A percentile compares a stretch with the other conserved stretches of the same genome.
Evolutionary conservation across 2,329 filamentous ascomycete genomes (phyloP).

Genomic region (Zasmidium citrigriseum): DNA sequence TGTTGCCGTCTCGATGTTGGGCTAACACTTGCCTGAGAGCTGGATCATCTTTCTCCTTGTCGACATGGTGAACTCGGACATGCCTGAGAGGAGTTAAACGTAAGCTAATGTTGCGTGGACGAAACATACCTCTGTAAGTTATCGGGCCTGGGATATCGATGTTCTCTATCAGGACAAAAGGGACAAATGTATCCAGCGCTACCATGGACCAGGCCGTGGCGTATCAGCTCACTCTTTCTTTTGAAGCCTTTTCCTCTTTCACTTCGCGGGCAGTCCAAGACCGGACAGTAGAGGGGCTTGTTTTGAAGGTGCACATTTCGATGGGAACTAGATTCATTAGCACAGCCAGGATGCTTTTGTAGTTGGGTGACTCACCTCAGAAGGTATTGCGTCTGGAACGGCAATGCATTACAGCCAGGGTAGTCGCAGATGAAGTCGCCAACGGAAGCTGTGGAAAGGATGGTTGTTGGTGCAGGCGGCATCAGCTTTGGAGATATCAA

Average conservation of each 20-base stretch:
- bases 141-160: constrained; percentile 92
- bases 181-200: constrained; percentile 95
- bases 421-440: constrained; percentile 61
- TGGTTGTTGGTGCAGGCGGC: too few species aligned
- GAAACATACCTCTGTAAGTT: constrained; percentile 95
- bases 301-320: constrained; percentile 66
- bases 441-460: too few species aligned
- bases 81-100: too few species aligned
- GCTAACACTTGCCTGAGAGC: too few species aligned
- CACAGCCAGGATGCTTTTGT: too few species aligned
- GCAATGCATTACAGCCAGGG: constrained; percentile 67
- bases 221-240: constrained; percentile 69
- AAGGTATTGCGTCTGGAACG: constrained; percentile 76
- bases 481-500: too few species aligned
- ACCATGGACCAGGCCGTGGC: constrained; percentile 85
- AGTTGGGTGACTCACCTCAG: constrained; percentile 67
- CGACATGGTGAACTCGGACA: too few species aligned
- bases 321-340: constrained; percentile 58
- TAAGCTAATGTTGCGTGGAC: too few species aligned
- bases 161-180: constrained; percentile 90
- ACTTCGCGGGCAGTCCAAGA: constrained; percentile 58
- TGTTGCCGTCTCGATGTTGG: too few species aligned
- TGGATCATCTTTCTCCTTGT: too few species aligned
- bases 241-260: constrained; percentile 67
- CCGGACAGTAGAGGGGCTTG: constrained; percentile 65